phyloP scores from a whole-genome alignment of 257 asterid genomes.

The Jaltomata sinuosa region DNA sequence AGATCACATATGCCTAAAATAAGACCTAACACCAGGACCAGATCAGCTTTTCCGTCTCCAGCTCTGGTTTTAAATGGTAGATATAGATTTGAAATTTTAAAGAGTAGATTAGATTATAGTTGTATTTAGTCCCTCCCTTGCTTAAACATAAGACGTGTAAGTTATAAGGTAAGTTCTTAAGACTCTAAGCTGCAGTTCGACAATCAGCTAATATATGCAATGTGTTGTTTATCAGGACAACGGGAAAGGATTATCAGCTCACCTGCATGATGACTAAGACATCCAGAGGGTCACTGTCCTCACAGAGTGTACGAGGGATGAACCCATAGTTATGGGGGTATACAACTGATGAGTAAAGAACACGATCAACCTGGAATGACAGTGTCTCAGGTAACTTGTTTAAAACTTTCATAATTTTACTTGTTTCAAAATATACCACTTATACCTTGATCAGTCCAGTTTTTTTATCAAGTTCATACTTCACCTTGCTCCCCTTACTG shows the following conservation, averaged over 20 bases:
- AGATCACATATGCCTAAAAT: not conserved
- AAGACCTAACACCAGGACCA: not conserved
- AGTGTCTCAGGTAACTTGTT: not conserved
- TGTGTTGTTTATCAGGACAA: not conserved
- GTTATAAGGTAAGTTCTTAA: not conserved
- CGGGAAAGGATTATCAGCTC: not conserved
- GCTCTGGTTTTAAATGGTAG: not conserved
- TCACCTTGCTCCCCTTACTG: conserved; percentile 94
- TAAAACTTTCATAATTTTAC: not conserved
- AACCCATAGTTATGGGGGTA: conserved; percentile 99
- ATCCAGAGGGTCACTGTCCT: conserved; percentile 90
- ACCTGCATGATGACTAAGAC: conserved; percentile 99
- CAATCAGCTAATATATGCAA: not conserved
- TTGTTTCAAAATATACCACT: not conserved
- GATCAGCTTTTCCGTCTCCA: not conserved
- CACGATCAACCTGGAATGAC: conserved; percentile 73
- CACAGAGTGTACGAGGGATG: conserved; percentile 93
- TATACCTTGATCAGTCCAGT: conserved; percentile 94
- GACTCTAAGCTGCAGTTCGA: not conserved
- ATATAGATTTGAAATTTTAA: not conserved
- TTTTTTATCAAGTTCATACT: conserved; percentile 90
- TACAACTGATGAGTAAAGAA: conserved; percentile 94
- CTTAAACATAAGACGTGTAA: not conserved
- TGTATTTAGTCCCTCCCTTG: not conserved
- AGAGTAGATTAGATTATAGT: not conserved